Base-by-base conservation (phyloP, 1,284 basidiomycete genomes). In the Ceratobasidium sp. region DNA sequence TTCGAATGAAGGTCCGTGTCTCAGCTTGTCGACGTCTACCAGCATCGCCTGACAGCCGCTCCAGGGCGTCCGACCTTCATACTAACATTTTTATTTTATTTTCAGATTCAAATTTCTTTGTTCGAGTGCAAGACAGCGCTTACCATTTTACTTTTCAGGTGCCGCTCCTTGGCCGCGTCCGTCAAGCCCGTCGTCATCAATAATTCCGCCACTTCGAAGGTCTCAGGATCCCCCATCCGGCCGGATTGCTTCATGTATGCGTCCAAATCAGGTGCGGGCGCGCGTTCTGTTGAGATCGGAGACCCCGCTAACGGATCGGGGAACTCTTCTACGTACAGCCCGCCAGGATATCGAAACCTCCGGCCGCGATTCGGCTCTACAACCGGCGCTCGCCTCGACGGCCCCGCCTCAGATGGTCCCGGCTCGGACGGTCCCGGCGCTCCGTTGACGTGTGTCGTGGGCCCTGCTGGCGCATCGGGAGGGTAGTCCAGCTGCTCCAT, bases 101-200 rank as follows among this genome's bases (percentile, higher is more conserved):
- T 5, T 60, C 3, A 60, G 57, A 17, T 56, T 56, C 29, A 11
- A 22, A 5, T 29, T 8, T 9, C 24, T 19, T 15, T 44, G 8
- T 14, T 24, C 9, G 24, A 41, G 4, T 5, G 5, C 27, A 17
- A 44, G 19, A 1, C 22, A 41, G 36, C 22, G 48, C 62, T 64
- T 31, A 64, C 62, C 19, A 48, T 27, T 44, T 41, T 15, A 50
- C 45, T 50, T 33, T 48, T 48, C 24, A 64, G 62, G 45, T 64
- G 62, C 7, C 44, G n/a, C 1, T 64, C 62, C 19, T 64, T 64
- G 8, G 41, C 62, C 22, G 22, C 29, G 24, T 64, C 62, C 24
- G 27, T 47, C 29, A 64, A 14, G 15, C 62, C 44, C 27, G 45
- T n/a, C 3, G 62, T 64, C 45, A 50, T 48, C 11, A 64, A 24